These are phyloP conservation scores for Fusarium tupiense DNA, from an alignment of 2,329 filamentous ascomycete genomes.

Conservation along the genomic window DNA sequence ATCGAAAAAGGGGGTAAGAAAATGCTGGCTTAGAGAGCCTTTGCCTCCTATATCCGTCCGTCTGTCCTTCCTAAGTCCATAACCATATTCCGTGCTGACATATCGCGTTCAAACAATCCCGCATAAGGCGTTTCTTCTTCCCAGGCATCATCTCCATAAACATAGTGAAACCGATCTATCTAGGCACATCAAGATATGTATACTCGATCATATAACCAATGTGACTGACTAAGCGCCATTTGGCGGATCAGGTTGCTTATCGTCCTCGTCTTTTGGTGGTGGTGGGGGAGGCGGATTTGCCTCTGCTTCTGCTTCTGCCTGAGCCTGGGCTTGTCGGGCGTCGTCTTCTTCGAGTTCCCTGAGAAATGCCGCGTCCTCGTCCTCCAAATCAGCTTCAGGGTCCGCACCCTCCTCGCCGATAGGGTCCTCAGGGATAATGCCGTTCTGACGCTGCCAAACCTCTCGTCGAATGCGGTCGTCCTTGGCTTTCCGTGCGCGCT, in stretches of 20 bases:
- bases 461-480: conserved; percentile 88
- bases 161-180: conserved; percentile 8
- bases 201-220: not conserved
- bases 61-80: conserved; percentile 4
- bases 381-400: conserved; percentile 27
- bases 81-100: conserved; percentile 16
- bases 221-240: conserved; percentile 32
- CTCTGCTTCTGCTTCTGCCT: conserved; percentile 5
- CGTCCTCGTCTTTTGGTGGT: conserved; percentile 34
- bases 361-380: conserved; percentile 22
- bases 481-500: conserved; percentile 82
- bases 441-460: conserved; percentile 75
- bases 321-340: not conserved
- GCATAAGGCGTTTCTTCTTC: conserved; percentile 21
- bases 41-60: conserved; percentile 18
- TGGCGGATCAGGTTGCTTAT: conserved; percentile 22
- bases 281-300: conserved; percentile 18
- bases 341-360: conserved; percentile 16
- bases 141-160: conserved; percentile 37
- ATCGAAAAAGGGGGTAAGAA: conserved; percentile 21
- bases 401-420: conserved; percentile 51
- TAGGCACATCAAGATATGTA: conserved; percentile 5
- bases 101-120: conserved; percentile 28
- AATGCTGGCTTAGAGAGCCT: not conserved
- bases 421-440: conserved; percentile 57